A percentile compares a stretch with the other conserved stretches of the same genome.
These are phyloP conservation scores for Niveomyces coronatus DNA, from an alignment of 2,329 filamentous ascomycete species.

Conservation along the genomic window DNA sequence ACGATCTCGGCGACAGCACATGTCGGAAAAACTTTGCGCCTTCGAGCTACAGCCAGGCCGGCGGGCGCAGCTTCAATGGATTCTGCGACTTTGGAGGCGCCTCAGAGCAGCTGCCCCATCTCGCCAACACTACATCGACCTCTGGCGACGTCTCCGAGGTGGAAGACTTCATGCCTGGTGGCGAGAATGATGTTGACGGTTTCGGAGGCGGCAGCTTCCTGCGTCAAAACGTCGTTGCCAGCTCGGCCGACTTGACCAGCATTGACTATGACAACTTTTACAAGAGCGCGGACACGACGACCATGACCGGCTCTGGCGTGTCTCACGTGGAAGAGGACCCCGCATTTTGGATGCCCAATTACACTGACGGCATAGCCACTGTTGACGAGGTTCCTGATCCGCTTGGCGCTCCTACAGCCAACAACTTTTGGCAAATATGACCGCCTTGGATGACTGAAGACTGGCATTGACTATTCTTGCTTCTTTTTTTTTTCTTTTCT, in stretches of 20 bases:
- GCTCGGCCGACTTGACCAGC: constrained; percentile 33
- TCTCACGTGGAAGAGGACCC: constrained; percentile 43
- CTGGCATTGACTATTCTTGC: background rate
- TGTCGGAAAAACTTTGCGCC: constrained; percentile 36
- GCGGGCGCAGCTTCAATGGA: constrained; percentile 39
- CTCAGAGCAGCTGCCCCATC: constrained; percentile 42
- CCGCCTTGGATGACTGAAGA: background rate
- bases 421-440: constrained; percentile 26
- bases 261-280: constrained; percentile 48
- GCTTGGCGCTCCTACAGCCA: constrained; percentile 20
- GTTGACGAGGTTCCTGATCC: constrained; percentile 27
- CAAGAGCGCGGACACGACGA: constrained; percentile 34
- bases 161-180: constrained; percentile 44
- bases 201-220: constrained; percentile 38
- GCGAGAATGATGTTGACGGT: constrained; percentile 37
- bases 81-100: constrained; percentile 40
- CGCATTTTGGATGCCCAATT: constrained; percentile 39
- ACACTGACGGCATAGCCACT: constrained; percentile 25
- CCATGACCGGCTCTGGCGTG: constrained; percentile 31
- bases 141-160: constrained; percentile 59
- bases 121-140: constrained; percentile 49
- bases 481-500: constrained; percentile 3
- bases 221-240: constrained; percentile 32
- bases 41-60: constrained; percentile 45
- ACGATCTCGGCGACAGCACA: constrained; percentile 36